These are phyloP conservation scores for Pezicula rhizophila DNA, from an alignment of 2,329 filamentous ascomycete species.

Conservation along the genomic window DNA sequence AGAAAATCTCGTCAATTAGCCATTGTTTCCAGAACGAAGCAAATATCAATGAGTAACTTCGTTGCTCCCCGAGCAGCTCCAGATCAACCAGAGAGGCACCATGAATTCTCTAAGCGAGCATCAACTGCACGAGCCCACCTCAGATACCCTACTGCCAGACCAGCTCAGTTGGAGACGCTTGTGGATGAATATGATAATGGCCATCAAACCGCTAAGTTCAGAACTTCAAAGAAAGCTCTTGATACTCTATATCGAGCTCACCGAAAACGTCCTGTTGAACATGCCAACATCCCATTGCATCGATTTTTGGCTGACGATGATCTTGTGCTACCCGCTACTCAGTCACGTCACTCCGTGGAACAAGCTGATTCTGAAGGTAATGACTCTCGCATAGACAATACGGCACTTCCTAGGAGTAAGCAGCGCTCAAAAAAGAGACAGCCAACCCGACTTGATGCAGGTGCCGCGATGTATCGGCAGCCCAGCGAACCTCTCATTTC, in stretches of 20 bases:
- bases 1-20: conserved; percentile 10
- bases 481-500: conserved; percentile 24
- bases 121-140: conserved; percentile 1
- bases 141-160: conserved; percentile 28
- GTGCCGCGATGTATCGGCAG: conserved; percentile 27
- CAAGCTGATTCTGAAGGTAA: neutral
- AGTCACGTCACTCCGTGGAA: neutral
- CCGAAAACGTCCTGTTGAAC: conserved; percentile 24
- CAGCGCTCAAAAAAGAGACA: conserved; percentile 16
- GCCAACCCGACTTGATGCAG: conserved; percentile 24
- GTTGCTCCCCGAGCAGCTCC: conserved; percentile 16
- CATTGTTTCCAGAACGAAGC: conserved; percentile 13
- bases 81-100: neutral
- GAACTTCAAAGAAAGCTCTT: conserved; percentile 45
- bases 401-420: neutral
- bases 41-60: conserved; percentile 26
- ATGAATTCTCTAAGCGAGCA: neutral
- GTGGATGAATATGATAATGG: conserved; percentile 29
- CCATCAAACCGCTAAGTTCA: conserved; percentile 35
- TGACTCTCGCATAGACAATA: neutral
- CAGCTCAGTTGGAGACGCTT: conserved; percentile 51
- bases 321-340: conserved; percentile 8
- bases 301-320: conserved; percentile 27
- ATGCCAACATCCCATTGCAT: conserved; percentile 30
- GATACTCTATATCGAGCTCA: conserved; percentile 47